These are phyloP conservation scores for Codiaeum variegatum DNA, from an alignment of 441 rosid species.

Conservation along the genomic window DNA sequence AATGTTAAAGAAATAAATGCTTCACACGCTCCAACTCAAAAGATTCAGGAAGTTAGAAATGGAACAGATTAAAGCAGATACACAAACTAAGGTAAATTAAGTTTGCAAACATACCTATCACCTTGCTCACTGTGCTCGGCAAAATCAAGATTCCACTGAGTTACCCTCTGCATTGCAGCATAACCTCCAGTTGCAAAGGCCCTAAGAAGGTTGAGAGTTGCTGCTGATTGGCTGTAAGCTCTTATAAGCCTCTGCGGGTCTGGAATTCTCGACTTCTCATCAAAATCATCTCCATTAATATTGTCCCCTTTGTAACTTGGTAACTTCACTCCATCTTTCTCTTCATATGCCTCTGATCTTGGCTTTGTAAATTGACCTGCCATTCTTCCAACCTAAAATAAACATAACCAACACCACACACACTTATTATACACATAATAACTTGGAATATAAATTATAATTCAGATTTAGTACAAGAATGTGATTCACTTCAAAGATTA, in stretches of 20 bases:
- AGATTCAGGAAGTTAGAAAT: not conserved
- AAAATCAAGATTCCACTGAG: slow-evolving; percentile 91
- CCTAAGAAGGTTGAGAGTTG: slow-evolving; percentile 78
- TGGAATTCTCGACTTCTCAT: slow-evolving; percentile 69
- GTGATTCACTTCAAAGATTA: not conserved
- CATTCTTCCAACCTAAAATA: slow-evolving; percentile 84
- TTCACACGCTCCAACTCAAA: not conserved
- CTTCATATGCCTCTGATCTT: slow-evolving; percentile 61
- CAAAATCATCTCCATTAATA: slow-evolving; percentile 68
- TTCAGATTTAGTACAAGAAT: not conserved
- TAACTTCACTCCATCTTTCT: slow-evolving; percentile 63
- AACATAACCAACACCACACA: slow-evolving; percentile 3
- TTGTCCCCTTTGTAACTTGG: slow-evolving; percentile 87
- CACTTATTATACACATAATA: not conserved
- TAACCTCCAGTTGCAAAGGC: slow-evolving; percentile 90
- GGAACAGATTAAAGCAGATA: not conserved
- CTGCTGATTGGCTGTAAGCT: slow-evolving; percentile 76
- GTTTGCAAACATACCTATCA: slow-evolving; percentile 47
- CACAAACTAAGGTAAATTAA: not conserved
- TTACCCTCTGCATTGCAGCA: slow-evolving; percentile 85
- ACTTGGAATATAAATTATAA: not conserved
- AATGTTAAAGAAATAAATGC: slow-evolving; percentile 1
- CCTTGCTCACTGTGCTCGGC: slow-evolving; percentile 77
- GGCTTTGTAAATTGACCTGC: slow-evolving; percentile 95
- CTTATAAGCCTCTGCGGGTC: slow-evolving; percentile 76